Percentiles rank a stretch among this genome's conserved stretches.
Evolutionary conservation across 75 land plant species (phyloP).

Genomic region (Pinus taeda): DNA sequence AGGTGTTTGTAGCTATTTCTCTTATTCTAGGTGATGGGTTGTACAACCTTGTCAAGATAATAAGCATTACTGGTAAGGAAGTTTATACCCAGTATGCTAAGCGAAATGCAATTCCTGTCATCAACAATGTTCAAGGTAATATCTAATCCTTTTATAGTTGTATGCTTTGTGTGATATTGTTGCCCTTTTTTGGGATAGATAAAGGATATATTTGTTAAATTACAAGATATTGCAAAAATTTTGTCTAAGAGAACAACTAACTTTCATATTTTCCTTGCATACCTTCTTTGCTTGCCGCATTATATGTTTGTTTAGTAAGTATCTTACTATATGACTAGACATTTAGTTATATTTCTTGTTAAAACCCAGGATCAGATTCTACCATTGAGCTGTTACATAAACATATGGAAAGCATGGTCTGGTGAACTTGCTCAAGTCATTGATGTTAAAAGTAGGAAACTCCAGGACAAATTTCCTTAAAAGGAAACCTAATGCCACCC

Average conservation of each 20-base stretch:
- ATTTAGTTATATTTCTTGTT: too few species aligned
- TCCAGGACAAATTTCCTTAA: too few species aligned
- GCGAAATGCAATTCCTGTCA: conserved; percentile 12
- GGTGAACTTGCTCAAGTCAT: too few species aligned
- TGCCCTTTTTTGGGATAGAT: conserved; percentile 6
- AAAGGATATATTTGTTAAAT: background rate
- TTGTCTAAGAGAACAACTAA: background rate
- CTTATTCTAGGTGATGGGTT: conserved; percentile 58
- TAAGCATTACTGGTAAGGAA: conserved; percentile 29
- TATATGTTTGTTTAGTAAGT: background rate
- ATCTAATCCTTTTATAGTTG: background rate
- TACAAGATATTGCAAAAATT: background rate
- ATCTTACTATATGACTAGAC: too few species aligned
- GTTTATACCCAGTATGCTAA: conserved; percentile 16
- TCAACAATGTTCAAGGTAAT: conserved; percentile 18
- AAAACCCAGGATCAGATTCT: too few species aligned
- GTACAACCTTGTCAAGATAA: conserved; percentile 49
- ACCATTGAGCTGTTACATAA: too few species aligned
- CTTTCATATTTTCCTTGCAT: background rate
- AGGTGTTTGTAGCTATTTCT: conserved; percentile 55
- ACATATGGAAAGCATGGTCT: too few species aligned
- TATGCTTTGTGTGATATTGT: background rate
- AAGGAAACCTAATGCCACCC: too few species aligned
- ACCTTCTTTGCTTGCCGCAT: background rate
- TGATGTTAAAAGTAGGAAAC: too few species aligned